Percentiles rank a stretch among this genome's conserved stretches.
These are phyloP conservation scores for Rosa rugosa DNA, from an alignment of 306 rosid species.

Conservation along the genomic window DNA sequence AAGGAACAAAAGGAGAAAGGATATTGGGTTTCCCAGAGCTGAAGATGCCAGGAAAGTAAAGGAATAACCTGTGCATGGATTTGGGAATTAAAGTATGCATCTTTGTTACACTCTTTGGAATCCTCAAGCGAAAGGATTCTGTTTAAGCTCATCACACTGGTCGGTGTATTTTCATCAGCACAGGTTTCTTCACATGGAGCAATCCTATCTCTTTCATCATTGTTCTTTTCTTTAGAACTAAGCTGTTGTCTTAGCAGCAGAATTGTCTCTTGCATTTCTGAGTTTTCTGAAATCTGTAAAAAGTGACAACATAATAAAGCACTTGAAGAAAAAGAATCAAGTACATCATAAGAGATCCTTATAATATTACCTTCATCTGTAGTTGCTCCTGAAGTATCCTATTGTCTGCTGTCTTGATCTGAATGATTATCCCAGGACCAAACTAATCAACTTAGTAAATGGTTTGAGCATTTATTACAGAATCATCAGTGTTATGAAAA, in stretches of 20 bases:
- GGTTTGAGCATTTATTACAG: conserved; percentile 14
- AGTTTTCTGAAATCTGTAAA: conserved; percentile 56
- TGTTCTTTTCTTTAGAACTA: conserved; percentile 38
- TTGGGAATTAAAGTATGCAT: conserved; percentile 44
- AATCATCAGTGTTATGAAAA: conserved; percentile 26
- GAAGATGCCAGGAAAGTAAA: conserved; percentile 19
- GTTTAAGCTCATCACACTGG: conserved; percentile 53
- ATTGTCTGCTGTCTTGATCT: conserved; percentile 87
- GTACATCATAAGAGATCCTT: conserved; percentile 13
- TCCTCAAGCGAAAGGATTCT: conserved; percentile 49
- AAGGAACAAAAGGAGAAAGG: conserved; percentile 11
- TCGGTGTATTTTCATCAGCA: conserved; percentile 46
- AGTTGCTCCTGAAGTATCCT: conserved; percentile 89
- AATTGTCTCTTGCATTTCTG: conserved; percentile 76
- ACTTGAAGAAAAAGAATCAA: conserved; percentile 11
- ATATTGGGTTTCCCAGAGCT: conserved; percentile 13
- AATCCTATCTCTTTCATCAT: conserved; percentile 30
- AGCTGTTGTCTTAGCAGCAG: conserved; percentile 61
- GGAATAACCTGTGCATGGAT: conserved; percentile 57
- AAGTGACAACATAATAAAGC: conserved; percentile 12
- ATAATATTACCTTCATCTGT: conserved; percentile 58
- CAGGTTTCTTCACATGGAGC: conserved; percentile 35
- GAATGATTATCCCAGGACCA: conserved; percentile 34
- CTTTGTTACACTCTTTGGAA: conserved; percentile 39
- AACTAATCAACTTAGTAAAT: conserved; percentile 30